Evolutionary conservation across 306 rosid genomes (phyloP).

Genomic region (Spatholobus suberectus): DNA sequence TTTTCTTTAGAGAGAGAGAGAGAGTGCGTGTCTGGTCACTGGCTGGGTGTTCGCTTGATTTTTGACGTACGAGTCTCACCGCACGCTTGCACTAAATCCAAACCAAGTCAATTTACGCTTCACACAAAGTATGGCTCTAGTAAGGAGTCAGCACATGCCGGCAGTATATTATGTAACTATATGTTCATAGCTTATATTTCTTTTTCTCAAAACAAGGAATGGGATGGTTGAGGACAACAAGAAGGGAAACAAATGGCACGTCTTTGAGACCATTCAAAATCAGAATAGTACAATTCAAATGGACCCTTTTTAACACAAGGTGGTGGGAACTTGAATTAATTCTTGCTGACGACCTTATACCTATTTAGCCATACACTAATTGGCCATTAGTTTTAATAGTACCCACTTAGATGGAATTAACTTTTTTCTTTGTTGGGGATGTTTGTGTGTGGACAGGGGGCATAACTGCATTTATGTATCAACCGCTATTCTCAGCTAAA

Average conservation of each 20-base stretch:
- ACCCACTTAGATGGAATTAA: neutral
- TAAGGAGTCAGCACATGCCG: neutral
- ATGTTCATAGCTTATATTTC: neutral
- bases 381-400: neutral
- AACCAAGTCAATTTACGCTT: slow-evolving; percentile 45
- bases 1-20: neutral
- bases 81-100: slow-evolving; percentile 53
- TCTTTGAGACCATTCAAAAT: slow-evolving; percentile 15
- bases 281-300: neutral
- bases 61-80: slow-evolving; percentile 46
- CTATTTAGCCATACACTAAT: neutral
- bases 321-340: neutral
- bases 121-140: slow-evolving; percentile 1
- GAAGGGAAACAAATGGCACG: slow-evolving; percentile 14
- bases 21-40: neutral
- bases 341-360: neutral
- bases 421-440: neutral
- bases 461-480: neutral
- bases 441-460: neutral
- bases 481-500: neutral
- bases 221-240: slow-evolving; percentile 5
- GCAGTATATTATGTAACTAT: slow-evolving; percentile 35
- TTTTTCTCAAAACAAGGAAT: neutral
- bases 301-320: neutral
- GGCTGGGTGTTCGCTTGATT: neutral